phyloP scores from a whole-genome alignment of 2,329 filamentous ascomycete species.

The Cercospora sp. region DNA sequence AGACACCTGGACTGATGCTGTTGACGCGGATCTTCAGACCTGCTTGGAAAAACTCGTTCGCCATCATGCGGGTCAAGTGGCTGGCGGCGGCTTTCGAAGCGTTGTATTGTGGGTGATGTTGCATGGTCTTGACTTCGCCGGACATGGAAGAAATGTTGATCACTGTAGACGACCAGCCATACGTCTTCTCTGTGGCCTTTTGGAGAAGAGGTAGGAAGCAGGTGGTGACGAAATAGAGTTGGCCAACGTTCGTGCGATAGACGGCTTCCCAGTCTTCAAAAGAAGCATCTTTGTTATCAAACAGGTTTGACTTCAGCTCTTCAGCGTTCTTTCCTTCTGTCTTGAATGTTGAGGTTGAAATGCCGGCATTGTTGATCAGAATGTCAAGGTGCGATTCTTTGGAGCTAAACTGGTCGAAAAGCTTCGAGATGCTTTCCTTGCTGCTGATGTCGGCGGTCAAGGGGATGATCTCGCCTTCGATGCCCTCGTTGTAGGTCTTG shows the following conservation, averaged over 20 bases:
- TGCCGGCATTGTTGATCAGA: slow-evolving; percentile 52
- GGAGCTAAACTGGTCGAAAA: slow-evolving; percentile 47
- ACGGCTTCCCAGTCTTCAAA: slow-evolving; percentile 50
- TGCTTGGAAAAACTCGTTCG: slow-evolving; percentile 54
- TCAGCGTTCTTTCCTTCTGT: slow-evolving; percentile 45
- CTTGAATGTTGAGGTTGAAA: slow-evolving; percentile 44
- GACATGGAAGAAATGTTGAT: slow-evolving; percentile 52
- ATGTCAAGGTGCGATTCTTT: slow-evolving; percentile 48
- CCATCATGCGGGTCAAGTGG: slow-evolving; percentile 58
- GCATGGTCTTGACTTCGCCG: slow-evolving; percentile 49
- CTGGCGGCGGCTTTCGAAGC: slow-evolving; percentile 49
- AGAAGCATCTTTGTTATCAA: slow-evolving; percentile 44
- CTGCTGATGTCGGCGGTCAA: slow-evolving; percentile 47
- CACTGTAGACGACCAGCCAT: slow-evolving; percentile 48
- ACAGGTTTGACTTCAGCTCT: slow-evolving; percentile 48
- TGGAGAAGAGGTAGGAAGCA: slow-evolving; percentile 51
- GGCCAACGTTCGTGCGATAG: slow-evolving; percentile 51
- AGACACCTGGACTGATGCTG: slow-evolving; percentile 56
- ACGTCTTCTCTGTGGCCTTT: slow-evolving; percentile 45
- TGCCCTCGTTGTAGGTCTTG: slow-evolving; percentile 47
- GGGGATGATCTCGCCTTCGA: slow-evolving; percentile 50
- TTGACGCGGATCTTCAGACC: slow-evolving; percentile 59
- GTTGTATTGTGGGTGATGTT: slow-evolving; percentile 53
- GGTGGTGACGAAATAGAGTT: slow-evolving; percentile 51
- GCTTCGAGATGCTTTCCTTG: slow-evolving; percentile 46